Evolutionary conservation across 177 flowering plant species (phyloP).

Genomic region (Vitis hybrid): DNA sequence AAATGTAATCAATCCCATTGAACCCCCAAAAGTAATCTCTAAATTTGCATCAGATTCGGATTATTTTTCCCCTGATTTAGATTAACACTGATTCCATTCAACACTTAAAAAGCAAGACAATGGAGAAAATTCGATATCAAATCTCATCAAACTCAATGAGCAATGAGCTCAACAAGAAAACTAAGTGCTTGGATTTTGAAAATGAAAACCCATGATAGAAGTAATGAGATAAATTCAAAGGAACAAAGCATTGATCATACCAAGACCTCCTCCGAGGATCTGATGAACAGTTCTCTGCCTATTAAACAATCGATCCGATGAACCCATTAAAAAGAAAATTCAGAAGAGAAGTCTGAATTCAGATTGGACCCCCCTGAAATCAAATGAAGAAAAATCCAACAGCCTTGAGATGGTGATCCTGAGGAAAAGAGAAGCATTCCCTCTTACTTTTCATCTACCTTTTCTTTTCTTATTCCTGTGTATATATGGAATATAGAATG

Average conservation of each 20-base stretch:
- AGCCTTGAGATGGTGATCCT: conserved; percentile 12
- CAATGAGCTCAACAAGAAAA: not conserved
- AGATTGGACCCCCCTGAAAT: conserved; percentile 9
- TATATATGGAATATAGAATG: not conserved
- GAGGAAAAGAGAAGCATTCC: conserved; percentile 7
- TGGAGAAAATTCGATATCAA: not conserved
- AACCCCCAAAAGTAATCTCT: too few species aligned
- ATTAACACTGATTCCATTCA: too few species aligned
- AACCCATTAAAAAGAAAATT: conserved; percentile 43
- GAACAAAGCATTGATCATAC: conserved; percentile 30
- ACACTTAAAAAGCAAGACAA: too few species aligned
- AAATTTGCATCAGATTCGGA: too few species aligned
- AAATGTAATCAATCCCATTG: too few species aligned
- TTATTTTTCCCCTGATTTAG: too few species aligned
- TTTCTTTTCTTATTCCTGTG: not conserved
- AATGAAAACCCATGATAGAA: not conserved
- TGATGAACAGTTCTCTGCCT: conserved; percentile 67
- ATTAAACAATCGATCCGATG: conserved; percentile 59
- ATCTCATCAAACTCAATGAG: not conserved
- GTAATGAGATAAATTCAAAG: not conserved
- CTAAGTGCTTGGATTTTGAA: not conserved
- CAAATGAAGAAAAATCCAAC: not conserved
- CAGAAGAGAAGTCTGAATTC: conserved; percentile 9
- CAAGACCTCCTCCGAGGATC: conserved; percentile 74
- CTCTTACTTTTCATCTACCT: not conserved